Evolutionary conservation across 2,329 filamentous ascomycete species (phyloP).

Genomic region (Gliomastix tumulicola): DNA sequence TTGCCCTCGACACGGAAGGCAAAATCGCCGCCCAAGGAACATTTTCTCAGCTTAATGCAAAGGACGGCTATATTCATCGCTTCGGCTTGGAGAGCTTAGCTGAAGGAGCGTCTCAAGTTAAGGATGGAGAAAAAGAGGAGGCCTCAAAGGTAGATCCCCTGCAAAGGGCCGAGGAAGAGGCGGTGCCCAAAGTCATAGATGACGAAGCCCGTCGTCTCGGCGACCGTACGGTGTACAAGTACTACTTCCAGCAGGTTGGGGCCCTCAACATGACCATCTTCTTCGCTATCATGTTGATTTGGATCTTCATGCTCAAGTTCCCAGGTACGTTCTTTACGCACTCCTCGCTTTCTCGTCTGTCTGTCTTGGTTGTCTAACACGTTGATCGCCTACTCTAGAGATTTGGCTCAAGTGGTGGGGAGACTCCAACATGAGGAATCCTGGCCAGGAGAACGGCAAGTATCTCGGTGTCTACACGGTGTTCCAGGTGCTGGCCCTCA

Average conservation of each 20-base stretch:
- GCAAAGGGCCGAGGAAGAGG: background rate
- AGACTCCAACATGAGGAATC: background rate
- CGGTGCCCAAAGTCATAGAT: constrained; percentile 2
- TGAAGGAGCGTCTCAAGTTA: constrained; percentile 26
- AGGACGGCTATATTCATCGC: constrained; percentile 27
- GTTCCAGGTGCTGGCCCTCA: background rate
- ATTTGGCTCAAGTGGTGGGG: constrained; percentile 15
- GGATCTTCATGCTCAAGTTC: constrained; percentile 11
- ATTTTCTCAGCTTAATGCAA: constrained; percentile 25
- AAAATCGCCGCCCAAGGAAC: constrained; percentile 30
- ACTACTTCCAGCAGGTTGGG: constrained; percentile 16
- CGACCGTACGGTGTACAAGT: constrained; percentile 17
- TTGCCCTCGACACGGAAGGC: constrained; percentile 31
- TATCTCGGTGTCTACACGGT: background rate
- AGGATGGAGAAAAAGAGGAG: constrained; percentile 1
- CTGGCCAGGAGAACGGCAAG: background rate
- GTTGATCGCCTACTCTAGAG: no score
- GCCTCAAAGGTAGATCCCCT: background rate
- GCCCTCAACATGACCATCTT: constrained; percentile 11
- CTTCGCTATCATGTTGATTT: constrained; percentile 7
- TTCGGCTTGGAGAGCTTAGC: no score
- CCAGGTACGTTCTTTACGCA: constrained; percentile 14
- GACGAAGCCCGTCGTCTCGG: no score
- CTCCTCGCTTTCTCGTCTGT: no score
- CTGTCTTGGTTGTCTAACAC: no score